These are phyloP conservation scores for Amylocarpus encephaloides DNA, from an alignment of 2,329 filamentous ascomycete species.

Conservation along the genomic window DNA sequence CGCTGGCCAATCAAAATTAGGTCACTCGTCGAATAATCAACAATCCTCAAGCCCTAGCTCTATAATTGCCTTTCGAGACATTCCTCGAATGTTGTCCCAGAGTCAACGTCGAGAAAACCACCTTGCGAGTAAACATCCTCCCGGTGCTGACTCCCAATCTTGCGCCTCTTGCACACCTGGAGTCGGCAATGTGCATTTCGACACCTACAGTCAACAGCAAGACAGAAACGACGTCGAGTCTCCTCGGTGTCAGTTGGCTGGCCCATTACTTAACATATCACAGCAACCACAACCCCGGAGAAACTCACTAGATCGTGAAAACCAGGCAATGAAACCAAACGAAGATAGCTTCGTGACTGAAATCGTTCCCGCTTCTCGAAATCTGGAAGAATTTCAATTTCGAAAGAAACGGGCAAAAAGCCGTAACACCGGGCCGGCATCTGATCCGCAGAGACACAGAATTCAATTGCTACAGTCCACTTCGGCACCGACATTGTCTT, in stretches of 20 bases:
- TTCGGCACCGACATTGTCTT: not conserved
- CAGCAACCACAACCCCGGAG: not conserved
- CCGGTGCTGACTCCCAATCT: too few relatives aligned
- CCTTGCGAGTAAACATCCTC: too few relatives aligned
- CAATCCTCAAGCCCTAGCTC: not conserved
- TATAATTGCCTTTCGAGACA: too few relatives aligned
- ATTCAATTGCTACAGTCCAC: not conserved
- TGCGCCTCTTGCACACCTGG: too few relatives aligned
- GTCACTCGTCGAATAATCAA: not conserved
- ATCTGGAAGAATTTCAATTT: constrained; percentile 28
- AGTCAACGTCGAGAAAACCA: too few relatives aligned
- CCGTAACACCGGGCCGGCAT: not conserved
- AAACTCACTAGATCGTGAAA: not conserved
- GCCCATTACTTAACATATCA: not conserved
- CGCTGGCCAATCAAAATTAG: not conserved
- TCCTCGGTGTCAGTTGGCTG: not conserved
- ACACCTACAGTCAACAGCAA: too few relatives aligned
- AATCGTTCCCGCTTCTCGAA: constrained; percentile 26
- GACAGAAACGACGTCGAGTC: too few relatives aligned
- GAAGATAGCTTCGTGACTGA: constrained; percentile 27
- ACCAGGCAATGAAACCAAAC: not conserved
- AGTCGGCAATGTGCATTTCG: too few relatives aligned
- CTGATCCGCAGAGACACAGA: not conserved
- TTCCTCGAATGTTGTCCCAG: too few relatives aligned
- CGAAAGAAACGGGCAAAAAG: constrained; percentile 17